Conservation (phyloP, 768 basidiomycete species). For the Psilocybe sp. region DNA sequence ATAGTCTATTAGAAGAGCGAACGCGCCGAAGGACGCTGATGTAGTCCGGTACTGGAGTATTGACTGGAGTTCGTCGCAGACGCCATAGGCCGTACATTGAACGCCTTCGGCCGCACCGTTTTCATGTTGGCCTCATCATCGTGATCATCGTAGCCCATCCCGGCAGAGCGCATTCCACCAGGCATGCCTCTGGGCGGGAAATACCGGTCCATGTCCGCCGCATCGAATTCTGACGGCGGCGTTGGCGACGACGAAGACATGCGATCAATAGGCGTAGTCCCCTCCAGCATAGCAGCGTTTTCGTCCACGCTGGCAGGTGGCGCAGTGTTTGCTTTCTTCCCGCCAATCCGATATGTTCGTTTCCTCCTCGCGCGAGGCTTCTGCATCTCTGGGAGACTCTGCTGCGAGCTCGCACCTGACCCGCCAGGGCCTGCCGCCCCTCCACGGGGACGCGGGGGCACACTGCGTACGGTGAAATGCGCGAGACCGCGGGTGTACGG, state of each 20-base stretch:
- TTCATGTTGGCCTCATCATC: too few relatives aligned
- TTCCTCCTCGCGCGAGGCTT: constrained; percentile 69
- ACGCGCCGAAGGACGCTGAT: too few relatives aligned
- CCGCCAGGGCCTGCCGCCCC: constrained; percentile 16
- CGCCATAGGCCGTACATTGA: too few relatives aligned
- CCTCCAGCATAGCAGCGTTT: constrained; percentile 1
- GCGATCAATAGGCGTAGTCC: background rate
- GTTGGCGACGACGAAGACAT: constrained; percentile 16
- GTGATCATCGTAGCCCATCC: too few relatives aligned
- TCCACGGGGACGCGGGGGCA: constrained; percentile 53
- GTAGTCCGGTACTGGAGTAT: too few relatives aligned
- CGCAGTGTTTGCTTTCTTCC: constrained; percentile 23
- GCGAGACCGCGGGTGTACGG: constrained; percentile 89
- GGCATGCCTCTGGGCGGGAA: constrained; percentile 30
- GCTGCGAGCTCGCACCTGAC: constrained; percentile 15
- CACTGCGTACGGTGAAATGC: constrained; percentile 91
- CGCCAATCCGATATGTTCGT: constrained; percentile 64
- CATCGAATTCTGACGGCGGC: constrained; percentile 52
- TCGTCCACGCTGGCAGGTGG: constrained; percentile 7
- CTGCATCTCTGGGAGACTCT: constrained; percentile 25
- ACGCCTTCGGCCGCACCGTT: too few relatives aligned
- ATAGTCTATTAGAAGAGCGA: too few relatives aligned
- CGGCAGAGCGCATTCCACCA: too few relatives aligned
- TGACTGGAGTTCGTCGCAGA: too few relatives aligned
- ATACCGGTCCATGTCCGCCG: constrained; percentile 72